Evolutionary conservation across 805 yeast genomes (phyloP).

Genomic region (Candida endomychidarum): DNA sequence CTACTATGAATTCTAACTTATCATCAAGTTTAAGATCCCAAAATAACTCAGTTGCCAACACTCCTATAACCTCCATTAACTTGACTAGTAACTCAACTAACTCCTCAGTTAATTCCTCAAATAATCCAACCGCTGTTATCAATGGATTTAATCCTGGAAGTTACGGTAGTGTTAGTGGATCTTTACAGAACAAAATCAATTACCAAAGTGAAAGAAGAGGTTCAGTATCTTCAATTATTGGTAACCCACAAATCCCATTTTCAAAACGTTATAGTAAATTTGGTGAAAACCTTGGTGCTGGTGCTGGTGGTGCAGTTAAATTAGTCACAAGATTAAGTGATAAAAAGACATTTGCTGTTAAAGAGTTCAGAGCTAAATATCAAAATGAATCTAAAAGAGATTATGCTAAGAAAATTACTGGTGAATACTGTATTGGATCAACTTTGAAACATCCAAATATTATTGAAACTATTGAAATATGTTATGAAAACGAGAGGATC

Average conservation of each 20-base stretch:
- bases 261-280: constrained; percentile 64
- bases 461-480: constrained; percentile 74
- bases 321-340: constrained; percentile 67
- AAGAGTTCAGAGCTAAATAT: constrained; percentile 73
- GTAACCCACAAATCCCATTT: constrained; percentile 28
- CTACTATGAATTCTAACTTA: constrained; percentile 18
- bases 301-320: constrained; percentile 88
- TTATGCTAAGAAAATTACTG: constrained; percentile 82
- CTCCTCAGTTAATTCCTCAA: constrained; percentile 34
- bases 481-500: constrained; percentile 68
- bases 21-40: constrained; percentile 26
- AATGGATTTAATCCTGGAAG: constrained; percentile 7
- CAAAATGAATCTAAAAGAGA: constrained; percentile 71
- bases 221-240: constrained; percentile 32
- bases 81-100: constrained; percentile 33
- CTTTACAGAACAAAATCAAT: constrained; percentile 29
- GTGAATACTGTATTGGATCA: constrained; percentile 86
- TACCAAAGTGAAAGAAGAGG: constrained; percentile 36
- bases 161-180: constrained; percentile 1
- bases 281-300: constrained; percentile 77
- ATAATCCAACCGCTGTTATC: not conserved
- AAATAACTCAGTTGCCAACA: constrained; percentile 11
- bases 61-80: constrained; percentile 19
- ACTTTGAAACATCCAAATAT: constrained; percentile 80
- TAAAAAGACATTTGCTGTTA: constrained; percentile 75